phyloP scores from a whole-genome alignment of 352 stramenopile species.

The Elongisporangium prolatum region DNA sequence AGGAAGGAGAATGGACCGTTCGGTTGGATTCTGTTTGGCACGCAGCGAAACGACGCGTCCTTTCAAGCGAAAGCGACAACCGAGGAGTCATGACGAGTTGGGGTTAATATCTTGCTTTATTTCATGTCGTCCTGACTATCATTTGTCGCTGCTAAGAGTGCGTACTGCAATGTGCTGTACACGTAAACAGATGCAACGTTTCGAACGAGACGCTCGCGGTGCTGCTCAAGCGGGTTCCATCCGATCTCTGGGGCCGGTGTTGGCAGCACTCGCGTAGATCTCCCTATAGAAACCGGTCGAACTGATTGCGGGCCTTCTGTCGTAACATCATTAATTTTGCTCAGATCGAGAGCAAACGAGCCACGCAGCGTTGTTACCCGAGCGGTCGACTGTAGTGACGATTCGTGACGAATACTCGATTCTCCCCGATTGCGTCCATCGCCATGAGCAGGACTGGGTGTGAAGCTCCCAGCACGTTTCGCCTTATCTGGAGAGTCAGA shows the following conservation, averaged over 20 bases:
- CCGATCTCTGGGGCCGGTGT: constrained; percentile 6
- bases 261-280: background rate
- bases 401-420: background rate
- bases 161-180: constrained; percentile 15
- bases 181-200: constrained; percentile 19
- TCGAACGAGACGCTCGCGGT: constrained; percentile 12
- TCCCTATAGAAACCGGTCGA: background rate
- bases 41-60: background rate
- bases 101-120: background rate
- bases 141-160: constrained; percentile 8
- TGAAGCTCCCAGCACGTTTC: background rate
- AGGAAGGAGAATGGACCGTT: background rate
- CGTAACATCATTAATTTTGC: background rate
- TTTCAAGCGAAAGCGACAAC: background rate
- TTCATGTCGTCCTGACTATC: background rate
- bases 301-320: background rate
- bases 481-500: background rate
- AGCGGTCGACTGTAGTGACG: background rate
- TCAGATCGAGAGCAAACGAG: background rate
- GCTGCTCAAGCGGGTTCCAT: constrained; percentile 13
- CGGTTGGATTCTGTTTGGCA: background rate
- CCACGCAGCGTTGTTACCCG: background rate
- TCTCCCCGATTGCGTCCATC: background rate
- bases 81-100: background rate
- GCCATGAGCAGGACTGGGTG: background rate